A percentile compares a stretch with the other conserved stretches of the same genome.
phyloP scores from a whole-genome alignment of 371 early-diverging fungal species.

The Quaeritorhiza haematococci region DNA sequence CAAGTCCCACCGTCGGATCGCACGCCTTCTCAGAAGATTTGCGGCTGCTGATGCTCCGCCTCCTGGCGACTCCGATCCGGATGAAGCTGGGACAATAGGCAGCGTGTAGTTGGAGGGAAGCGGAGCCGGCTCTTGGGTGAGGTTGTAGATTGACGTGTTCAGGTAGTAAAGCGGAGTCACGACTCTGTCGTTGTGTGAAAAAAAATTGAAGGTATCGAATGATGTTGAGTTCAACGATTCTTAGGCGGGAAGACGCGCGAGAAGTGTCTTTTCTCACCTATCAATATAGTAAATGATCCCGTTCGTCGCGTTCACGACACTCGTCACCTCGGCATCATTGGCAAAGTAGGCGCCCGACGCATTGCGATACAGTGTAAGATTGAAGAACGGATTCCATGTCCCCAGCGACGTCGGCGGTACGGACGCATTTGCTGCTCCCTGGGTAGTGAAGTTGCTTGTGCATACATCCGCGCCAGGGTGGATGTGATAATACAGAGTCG shows the following conservation, averaged over 20 bases:
- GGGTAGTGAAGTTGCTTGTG: not conserved
- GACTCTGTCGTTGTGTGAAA: slow-evolving; percentile 6
- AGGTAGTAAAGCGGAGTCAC: slow-evolving; percentile 9
- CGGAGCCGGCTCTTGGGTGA: no score
- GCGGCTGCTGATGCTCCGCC: no score
- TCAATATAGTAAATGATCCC: slow-evolving; percentile 1
- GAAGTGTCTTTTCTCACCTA: no score
- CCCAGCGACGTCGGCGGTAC: not conserved
- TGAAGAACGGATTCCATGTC: not conserved
- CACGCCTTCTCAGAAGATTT: no score
- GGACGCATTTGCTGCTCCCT: not conserved
- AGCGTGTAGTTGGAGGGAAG: no score
- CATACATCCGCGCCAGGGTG: not conserved
- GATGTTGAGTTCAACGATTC: not conserved
- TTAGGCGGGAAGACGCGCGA: no score
- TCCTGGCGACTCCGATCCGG: no score
- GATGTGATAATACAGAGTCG: not conserved
- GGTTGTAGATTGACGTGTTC: slow-evolving; percentile 7
- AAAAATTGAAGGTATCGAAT: not conserved
- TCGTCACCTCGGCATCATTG: slow-evolving; percentile 7
- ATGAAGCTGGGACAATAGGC: no score
- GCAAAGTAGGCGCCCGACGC: not conserved
- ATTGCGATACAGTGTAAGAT: not conserved
- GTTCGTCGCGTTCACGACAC: not conserved
- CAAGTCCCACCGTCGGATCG: no score